These are phyloP conservation scores for Coemansia sp. DNA, from an alignment of 192 early-diverging fungal genomes.

Conservation along the genomic window DNA sequence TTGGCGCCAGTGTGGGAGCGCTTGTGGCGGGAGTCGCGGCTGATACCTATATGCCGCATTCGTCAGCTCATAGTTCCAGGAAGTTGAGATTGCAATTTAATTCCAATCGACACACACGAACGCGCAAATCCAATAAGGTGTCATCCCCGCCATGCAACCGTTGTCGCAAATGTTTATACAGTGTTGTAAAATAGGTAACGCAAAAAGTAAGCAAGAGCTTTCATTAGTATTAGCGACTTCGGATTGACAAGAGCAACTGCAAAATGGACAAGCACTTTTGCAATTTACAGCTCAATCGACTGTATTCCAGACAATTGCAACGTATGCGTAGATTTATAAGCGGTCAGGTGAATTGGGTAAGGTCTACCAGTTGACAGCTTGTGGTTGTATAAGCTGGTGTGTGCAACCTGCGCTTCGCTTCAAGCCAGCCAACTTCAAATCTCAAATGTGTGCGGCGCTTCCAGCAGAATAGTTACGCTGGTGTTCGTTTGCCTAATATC, in stretches of 20 bases:
- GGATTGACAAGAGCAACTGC: not conserved
- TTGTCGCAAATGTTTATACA: not conserved
- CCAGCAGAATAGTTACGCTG: not conserved
- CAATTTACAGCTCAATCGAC: not conserved
- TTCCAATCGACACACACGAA: not conserved
- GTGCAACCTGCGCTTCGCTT: not conserved
- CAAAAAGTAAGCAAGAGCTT: not conserved
- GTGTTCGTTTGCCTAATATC: not conserved
- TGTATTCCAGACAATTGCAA: not conserved
- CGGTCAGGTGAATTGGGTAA: not conserved
- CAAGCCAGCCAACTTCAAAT: not conserved
- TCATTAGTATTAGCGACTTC: not conserved
- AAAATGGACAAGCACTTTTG: not conserved
- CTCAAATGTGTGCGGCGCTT: not conserved
- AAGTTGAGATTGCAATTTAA: not conserved
- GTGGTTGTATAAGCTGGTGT: not conserved
- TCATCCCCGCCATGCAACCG: not conserved
- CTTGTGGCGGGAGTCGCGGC: constrained; percentile 99
- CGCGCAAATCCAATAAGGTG: not conserved
- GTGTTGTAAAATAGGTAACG: not conserved
- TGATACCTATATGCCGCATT: constrained; percentile 76
- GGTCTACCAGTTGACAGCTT: not conserved
- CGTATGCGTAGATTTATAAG: not conserved
- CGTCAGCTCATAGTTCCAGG: not conserved
- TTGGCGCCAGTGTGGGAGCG: constrained; percentile 96